Evolutionary conservation across 2,329 filamentous ascomycete genomes (phyloP), one percentile per base, ranked within the genome.

Genomic region (Mycogone perniciosa): DNA sequence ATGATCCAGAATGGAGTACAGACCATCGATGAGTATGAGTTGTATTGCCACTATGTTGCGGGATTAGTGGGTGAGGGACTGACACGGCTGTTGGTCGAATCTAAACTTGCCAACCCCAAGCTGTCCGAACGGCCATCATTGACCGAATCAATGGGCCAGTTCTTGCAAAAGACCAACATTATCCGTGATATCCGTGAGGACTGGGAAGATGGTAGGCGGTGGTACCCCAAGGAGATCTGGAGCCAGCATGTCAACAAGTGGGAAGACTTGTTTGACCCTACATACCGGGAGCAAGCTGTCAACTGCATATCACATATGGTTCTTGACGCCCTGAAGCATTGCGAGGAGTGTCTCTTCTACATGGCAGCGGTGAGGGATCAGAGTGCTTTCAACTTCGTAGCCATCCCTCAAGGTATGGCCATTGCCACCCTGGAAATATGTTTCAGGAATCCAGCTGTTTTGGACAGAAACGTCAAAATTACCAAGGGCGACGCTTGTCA

Each of bases 21-120:
- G 64, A 92, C 88, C 0, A 73, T 95, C 60, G 79, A 85, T 47
- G 91, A 97, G 60, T 99, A 97, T 69, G 91, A 99, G 72, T 75
- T 91, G 49, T 99, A 99, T 76, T 99, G 93, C 73, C 90, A 95
- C 70, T 97, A 97, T 65, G 93, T 99, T 31, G 93, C 93, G n/a
- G 93, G 93, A 31, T 76, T 99, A n/a, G 93, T 99, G 33, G 93
- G 93, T 51, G 92, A 97, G 69, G 93, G 93, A 40, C 72, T 93
- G 55, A 99, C 93, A 1, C 82, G 87, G 27, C 76, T 99, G 26
- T 97, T 99, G 59, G 89, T 97, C 42, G 84, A 89, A 65, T 86
- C 86, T 46, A 81, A 87, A 55, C 85, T 95, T 51, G 93, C 89
- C 54, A 96, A 96, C 67, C 86, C 88, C 3, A 87, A 84, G 51